A percentile compares a stretch with the other conserved stretches of the same genome.
phyloP scores from a whole-genome alignment of 192 early-diverging fungal genomes.

The Lobulomyces angularis region DNA sequence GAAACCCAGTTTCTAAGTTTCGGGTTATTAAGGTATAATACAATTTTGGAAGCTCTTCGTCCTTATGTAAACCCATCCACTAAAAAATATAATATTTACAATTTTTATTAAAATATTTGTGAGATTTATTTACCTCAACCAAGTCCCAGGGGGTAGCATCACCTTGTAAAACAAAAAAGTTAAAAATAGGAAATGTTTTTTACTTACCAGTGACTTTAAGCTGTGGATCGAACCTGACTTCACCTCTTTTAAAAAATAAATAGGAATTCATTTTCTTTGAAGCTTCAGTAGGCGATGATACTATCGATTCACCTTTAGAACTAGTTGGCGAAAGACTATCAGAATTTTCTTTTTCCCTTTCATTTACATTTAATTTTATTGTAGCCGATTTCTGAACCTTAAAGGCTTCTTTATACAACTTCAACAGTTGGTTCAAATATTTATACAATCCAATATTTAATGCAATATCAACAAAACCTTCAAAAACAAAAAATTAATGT shows the following conservation, averaged over 20 bases:
- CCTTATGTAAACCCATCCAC: slow-evolving; percentile 36
- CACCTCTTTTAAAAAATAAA: slow-evolving; percentile 15
- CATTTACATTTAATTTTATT: not conserved
- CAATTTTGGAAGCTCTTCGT: slow-evolving; percentile 22
- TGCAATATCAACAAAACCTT: slow-evolving; percentile 36
- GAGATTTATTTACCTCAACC: too few species aligned
- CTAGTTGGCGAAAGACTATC: too few species aligned
- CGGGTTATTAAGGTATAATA: slow-evolving; percentile 15
- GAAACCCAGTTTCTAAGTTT: not conserved
- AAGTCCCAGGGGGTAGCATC: slow-evolving; percentile 36
- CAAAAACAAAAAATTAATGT: too few species aligned
- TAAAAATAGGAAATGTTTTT: too few species aligned
- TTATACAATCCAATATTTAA: slow-evolving; percentile 37
- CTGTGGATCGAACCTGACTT: slow-evolving; percentile 35
- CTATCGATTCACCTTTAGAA: too few species aligned
- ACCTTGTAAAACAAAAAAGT: too few species aligned
- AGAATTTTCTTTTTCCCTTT: too few species aligned
- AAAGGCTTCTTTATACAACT: slow-evolving; percentile 19
- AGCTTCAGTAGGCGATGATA: too few species aligned
- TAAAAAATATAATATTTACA: too few species aligned
- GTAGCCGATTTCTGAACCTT: not conserved
- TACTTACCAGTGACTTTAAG: slow-evolving; percentile 38
- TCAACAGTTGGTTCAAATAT: slow-evolving; percentile 26
- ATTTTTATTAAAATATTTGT: too few species aligned
- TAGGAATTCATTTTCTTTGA: too few species aligned